A percentile compares a stretch with the other conserved stretches of the same genome.
phyloP scores from a whole-genome alignment of 163 green algal genomes.

The Botryococcus braunii region DNA sequence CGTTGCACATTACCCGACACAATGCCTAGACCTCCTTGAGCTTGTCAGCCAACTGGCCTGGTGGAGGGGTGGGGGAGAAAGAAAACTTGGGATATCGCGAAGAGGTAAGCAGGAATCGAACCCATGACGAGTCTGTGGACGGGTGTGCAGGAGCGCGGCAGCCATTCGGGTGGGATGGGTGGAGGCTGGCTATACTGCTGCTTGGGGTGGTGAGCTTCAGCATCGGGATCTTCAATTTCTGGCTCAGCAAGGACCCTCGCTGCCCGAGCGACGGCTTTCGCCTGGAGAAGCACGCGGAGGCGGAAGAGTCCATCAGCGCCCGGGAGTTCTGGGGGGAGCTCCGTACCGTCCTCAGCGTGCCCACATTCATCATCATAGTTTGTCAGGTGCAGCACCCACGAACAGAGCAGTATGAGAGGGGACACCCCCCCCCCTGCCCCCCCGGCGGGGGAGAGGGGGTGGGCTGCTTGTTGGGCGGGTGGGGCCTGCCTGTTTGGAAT shows the following conservation, averaged over 20 bases:
- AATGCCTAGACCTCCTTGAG: no score
- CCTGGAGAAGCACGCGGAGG: neutral
- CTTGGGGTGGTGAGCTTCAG: conserved; percentile 39
- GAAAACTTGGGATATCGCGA: no score
- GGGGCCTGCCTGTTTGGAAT: no score
- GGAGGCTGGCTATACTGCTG: conserved; percentile 62
- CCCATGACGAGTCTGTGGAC: no score
- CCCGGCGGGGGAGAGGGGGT: no score
- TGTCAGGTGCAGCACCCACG: conserved; percentile 27
- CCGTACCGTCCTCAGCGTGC: conserved; percentile 33
- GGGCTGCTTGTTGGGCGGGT: no score
- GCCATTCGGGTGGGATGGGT: conserved; percentile 53
- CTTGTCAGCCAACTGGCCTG: no score
- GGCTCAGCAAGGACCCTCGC: conserved; percentile 32
- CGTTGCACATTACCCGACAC: no score
- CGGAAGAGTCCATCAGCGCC: neutral
- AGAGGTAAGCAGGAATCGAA: no score
- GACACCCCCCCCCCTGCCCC: no score
- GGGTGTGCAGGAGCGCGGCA: neutral
- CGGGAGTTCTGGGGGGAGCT: conserved; percentile 2
- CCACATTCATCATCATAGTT: conserved; percentile 62
- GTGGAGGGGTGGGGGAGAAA: no score
- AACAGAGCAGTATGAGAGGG: no score
- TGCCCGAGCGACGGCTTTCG: neutral
- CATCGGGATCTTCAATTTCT: conserved; percentile 24